These are phyloP conservation scores for Allium sativum DNA, from an alignment of 106 monocot genomes.

Conservation along the genomic window DNA sequence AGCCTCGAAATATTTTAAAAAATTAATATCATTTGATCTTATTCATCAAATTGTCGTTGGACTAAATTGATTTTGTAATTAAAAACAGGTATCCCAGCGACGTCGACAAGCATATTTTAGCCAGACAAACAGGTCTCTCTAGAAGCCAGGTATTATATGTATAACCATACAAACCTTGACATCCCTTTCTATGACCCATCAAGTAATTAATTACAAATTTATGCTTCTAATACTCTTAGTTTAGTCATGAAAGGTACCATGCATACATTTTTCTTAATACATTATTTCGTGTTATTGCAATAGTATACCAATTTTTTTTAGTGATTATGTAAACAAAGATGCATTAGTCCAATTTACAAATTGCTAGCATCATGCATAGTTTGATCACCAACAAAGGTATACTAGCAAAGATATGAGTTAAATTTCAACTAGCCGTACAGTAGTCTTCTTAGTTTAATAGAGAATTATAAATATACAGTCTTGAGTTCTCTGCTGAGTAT, in stretches of 20 bases:
- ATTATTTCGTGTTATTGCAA: too few relatives aligned
- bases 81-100: slow-evolving; percentile 69
- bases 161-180: slow-evolving; percentile 1
- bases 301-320: too few relatives aligned
- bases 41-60: slow-evolving; percentile 9
- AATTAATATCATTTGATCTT: neutral
- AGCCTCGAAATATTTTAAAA: slow-evolving; percentile 1
- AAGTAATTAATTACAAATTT: neutral
- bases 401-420: too few relatives aligned
- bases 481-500: too few relatives aligned
- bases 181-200: neutral
- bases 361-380: too few relatives aligned
- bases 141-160: slow-evolving; percentile 55
- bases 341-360: too few relatives aligned
- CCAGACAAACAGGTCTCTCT: slow-evolving; percentile 77
- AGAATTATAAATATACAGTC: too few relatives aligned
- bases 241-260: neutral
- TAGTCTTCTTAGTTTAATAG: too few relatives aligned
- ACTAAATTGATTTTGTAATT: slow-evolving; percentile 1
- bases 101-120: slow-evolving; percentile 78
- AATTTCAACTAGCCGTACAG: too few relatives aligned
- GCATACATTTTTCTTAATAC: too few relatives aligned
- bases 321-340: too few relatives aligned
- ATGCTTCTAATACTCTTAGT: neutral
- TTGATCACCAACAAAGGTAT: too few relatives aligned